phyloP scores from a whole-genome alignment of 495 filamentous ascomycete genomes.

The Staphylotrichum tortipilum region DNA sequence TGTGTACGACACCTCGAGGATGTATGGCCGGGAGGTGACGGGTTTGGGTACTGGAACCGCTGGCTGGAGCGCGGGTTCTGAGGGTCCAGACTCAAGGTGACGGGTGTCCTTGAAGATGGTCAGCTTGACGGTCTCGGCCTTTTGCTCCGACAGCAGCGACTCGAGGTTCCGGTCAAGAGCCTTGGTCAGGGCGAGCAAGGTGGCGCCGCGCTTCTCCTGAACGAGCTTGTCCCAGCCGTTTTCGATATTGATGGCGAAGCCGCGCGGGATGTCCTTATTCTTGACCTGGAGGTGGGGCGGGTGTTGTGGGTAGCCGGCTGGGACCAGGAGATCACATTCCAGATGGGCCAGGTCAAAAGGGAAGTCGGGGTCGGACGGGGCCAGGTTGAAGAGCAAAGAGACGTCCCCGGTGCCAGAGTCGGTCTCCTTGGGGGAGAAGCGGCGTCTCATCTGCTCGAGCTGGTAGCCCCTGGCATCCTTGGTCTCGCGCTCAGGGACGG shows the following conservation, averaged over 20 bases:
- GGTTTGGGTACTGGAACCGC: conserved; percentile 39
- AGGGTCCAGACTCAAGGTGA: conserved; percentile 22
- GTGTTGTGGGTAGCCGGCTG: conserved; percentile 49
- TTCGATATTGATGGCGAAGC: conserved; percentile 74
- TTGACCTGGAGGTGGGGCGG: conserved; percentile 54
- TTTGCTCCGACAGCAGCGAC: conserved; percentile 57
- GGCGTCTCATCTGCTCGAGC: conserved; percentile 62
- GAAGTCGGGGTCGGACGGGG: conserved; percentile 82
- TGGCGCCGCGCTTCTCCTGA: conserved; percentile 45
- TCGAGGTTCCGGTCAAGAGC: conserved; percentile 69
- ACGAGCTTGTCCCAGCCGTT: conserved; percentile 66
- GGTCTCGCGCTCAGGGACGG: conserved; percentile 54
- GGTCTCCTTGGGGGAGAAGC: conserved; percentile 56
- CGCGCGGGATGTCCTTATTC: conserved; percentile 71
- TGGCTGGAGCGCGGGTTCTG: conserved; percentile 22
- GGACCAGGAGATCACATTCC: conserved; percentile 65
- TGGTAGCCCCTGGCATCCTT: conserved; percentile 69
- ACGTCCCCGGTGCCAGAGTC: conserved; percentile 43
- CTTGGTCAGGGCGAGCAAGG: conserved; percentile 61
- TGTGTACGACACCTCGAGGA: conserved; percentile 40
- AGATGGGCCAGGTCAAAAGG: conserved; percentile 67
- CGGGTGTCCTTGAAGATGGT: conserved; percentile 54
- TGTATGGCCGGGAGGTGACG: conserved; percentile 25
- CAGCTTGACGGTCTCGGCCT: conserved; percentile 71
- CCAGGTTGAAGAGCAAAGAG: conserved; percentile 53